Evolutionary conservation across 2,329 filamentous ascomycete species (phyloP).

Genomic region (Cladosporium colombiae): DNA sequence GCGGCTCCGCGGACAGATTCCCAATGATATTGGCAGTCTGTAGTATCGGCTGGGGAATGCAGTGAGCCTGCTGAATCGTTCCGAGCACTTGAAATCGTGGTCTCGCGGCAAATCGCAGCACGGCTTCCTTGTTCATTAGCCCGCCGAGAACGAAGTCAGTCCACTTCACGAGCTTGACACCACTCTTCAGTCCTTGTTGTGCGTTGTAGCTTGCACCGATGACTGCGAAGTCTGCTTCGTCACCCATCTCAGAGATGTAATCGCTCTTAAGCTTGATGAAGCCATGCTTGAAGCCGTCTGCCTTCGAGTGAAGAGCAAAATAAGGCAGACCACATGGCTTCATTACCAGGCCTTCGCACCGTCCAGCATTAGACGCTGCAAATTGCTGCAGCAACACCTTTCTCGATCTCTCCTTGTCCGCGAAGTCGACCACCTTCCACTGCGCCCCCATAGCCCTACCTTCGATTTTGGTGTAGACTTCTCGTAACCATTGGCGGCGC

Average conservation of each 20-base stretch:
- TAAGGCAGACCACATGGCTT: conserved; percentile 73
- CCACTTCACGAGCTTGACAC: conserved; percentile 58
- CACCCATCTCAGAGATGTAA: conserved; percentile 75
- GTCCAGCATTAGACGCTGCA: conserved; percentile 63
- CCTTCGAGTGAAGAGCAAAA: conserved; percentile 49
- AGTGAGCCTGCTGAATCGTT: conserved; percentile 46
- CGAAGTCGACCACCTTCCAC: conserved; percentile 69
- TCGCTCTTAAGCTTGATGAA: conserved; percentile 86
- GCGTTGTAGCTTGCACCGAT: conserved; percentile 74
- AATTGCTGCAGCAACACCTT: conserved; percentile 64
- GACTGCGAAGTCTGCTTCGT: conserved; percentile 79
- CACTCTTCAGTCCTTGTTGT: conserved; percentile 58
- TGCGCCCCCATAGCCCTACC: conserved; percentile 69
- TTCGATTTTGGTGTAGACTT: conserved; percentile 54
- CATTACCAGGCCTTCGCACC: conserved; percentile 77
- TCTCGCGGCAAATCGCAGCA: conserved; percentile 51
- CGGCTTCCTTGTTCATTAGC: conserved; percentile 65
- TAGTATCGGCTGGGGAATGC: conserved; percentile 48
- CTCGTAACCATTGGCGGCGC: conserved; percentile 60
- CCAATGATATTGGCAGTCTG: conserved; percentile 47
- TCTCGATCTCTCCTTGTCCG: conserved; percentile 48
- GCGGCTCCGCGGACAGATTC: conserved; percentile 39
- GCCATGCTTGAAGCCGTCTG: conserved; percentile 25
- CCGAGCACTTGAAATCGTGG: conserved; percentile 70
- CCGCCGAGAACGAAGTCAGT: conserved; percentile 82